A percentile compares a stretch with the other conserved stretches of the same genome.
Evolutionary conservation across 495 filamentous ascomycete genomes (phyloP).

Genomic region (Aspergillus egyptiacus): DNA sequence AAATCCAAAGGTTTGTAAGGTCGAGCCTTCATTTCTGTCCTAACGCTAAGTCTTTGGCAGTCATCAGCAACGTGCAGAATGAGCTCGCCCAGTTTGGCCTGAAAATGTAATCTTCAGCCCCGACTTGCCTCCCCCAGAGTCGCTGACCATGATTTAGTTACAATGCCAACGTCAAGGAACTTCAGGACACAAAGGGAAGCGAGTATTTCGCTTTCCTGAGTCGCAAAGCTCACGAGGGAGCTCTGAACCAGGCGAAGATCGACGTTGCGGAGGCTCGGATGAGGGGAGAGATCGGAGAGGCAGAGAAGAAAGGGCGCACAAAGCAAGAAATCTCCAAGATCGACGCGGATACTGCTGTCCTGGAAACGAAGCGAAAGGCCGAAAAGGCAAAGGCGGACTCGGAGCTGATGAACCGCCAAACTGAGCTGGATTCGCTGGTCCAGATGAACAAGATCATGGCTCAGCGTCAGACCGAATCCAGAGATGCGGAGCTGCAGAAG

Average conservation of each 20-base stretch:
- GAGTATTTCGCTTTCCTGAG: slow-evolving; percentile 74
- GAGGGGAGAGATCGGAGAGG: slow-evolving; percentile 72
- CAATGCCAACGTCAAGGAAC: slow-evolving; percentile 77
- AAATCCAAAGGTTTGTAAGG: slow-evolving; percentile 47
- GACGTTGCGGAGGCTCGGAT: slow-evolving; percentile 77
- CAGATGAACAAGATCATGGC: slow-evolving; percentile 67
- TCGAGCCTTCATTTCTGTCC: background rate
- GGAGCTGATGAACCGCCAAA: slow-evolving; percentile 61
- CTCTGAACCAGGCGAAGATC: slow-evolving; percentile 70
- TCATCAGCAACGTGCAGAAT: slow-evolving; percentile 69
- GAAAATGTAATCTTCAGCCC: slow-evolving; percentile 39
- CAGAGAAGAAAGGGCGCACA: slow-evolving; percentile 67
- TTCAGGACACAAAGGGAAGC: slow-evolving; percentile 68
- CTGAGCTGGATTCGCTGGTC: slow-evolving; percentile 62
- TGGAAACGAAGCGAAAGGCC: slow-evolving; percentile 74
- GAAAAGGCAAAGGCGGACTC: slow-evolving; percentile 75
- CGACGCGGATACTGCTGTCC: slow-evolving; percentile 71
- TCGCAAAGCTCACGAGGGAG: slow-evolving; percentile 77
- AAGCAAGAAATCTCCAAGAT: slow-evolving; percentile 80
- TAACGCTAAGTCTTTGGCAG: slow-evolving; percentile 24
- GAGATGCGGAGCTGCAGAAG: slow-evolving; percentile 70
- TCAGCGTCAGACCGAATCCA: slow-evolving; percentile 59
- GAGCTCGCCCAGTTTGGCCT: slow-evolving; percentile 71
- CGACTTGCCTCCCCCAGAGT: background rate
- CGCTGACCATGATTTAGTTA: slow-evolving; percentile 42